Evolutionary conservation across 2,329 filamentous ascomycete species (phyloP).

Genomic region (Periconia sp.): DNA sequence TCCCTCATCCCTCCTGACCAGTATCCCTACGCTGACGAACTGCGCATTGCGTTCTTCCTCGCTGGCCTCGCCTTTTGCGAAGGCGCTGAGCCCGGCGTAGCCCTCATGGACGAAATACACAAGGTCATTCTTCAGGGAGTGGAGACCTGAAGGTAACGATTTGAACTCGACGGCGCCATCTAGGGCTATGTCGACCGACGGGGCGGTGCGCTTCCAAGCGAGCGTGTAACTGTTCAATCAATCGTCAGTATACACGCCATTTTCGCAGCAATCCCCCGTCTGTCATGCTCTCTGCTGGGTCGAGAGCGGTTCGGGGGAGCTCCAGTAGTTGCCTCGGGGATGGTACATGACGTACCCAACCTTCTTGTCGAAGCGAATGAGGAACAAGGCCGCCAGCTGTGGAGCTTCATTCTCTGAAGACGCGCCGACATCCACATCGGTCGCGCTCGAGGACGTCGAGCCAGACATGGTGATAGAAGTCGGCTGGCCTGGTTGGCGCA

Average conservation of each 20-base stretch:
- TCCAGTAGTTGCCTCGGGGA: not conserved
- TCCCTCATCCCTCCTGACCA: constrained; percentile 86
- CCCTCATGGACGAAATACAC: constrained; percentile 88
- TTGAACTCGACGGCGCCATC: constrained; percentile 95
- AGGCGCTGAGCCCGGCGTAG: constrained; percentile 89
- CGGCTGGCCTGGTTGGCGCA: constrained; percentile 2
- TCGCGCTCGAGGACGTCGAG: constrained; percentile 39
- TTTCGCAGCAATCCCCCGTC: too few species aligned
- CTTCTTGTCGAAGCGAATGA: constrained; percentile 92
- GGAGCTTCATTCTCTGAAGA: constrained; percentile 31
- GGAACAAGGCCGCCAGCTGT: constrained; percentile 73
- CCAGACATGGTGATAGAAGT: constrained; percentile 26
- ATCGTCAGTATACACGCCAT: not conserved
- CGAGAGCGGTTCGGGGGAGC: not conserved
- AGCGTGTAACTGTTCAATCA: constrained; percentile 70
- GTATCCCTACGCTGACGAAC: constrained; percentile 88
- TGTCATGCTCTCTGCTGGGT: too few species aligned
- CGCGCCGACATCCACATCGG: constrained; percentile 27
- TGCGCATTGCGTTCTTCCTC: constrained; percentile 83
- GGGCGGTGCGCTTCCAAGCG: constrained; percentile 77
- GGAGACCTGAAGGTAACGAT: constrained; percentile 89
- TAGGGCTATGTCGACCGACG: constrained; percentile 53
- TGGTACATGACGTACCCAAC: constrained; percentile 67
- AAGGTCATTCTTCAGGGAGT: constrained; percentile 85
- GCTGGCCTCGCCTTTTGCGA: constrained; percentile 81